phyloP scores from a whole-genome alignment of 306 rosid species.

The Hippophae rhamnoides region DNA sequence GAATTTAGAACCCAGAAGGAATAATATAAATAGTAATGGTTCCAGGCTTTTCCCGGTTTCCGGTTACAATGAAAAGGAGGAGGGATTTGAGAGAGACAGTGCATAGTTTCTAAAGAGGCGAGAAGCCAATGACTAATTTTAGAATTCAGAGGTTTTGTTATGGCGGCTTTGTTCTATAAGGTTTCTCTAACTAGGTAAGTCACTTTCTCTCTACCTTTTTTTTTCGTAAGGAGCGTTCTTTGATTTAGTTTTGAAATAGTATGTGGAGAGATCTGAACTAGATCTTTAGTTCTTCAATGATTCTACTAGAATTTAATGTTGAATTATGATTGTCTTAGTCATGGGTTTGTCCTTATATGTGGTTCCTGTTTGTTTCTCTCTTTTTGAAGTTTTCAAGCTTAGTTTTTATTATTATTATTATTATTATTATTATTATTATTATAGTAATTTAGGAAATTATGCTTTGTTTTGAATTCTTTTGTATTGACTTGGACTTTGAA shows the following conservation, averaged over 20 bases:
- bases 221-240: background rate
- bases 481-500: conserved; percentile 16
- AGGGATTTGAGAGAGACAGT: conserved; percentile 1
- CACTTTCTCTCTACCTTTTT: background rate
- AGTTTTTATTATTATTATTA: background rate
- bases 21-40: background rate
- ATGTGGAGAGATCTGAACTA: conserved; percentile 1
- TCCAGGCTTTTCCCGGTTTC: conserved; percentile 21
- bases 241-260: background rate
- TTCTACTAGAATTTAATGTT: conserved; percentile 6
- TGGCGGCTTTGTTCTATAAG: conserved; percentile 21
- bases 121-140: conserved; percentile 23
- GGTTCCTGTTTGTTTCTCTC: background rate
- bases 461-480: conserved; percentile 5
- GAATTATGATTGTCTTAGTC: conserved; percentile 8
- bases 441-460: background rate
- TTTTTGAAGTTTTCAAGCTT: conserved; percentile 4
- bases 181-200: conserved; percentile 12
- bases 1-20: no score
- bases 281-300: conserved; percentile 1
- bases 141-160: conserved; percentile 17
- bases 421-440: background rate
- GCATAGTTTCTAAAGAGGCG: conserved; percentile 18
- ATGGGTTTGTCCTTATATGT: conserved; percentile 1
- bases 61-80: conserved; percentile 15